Evolutionary conservation across 768 basidiomycete genomes (phyloP).

Genomic region (Lactifluus pinguis): DNA sequence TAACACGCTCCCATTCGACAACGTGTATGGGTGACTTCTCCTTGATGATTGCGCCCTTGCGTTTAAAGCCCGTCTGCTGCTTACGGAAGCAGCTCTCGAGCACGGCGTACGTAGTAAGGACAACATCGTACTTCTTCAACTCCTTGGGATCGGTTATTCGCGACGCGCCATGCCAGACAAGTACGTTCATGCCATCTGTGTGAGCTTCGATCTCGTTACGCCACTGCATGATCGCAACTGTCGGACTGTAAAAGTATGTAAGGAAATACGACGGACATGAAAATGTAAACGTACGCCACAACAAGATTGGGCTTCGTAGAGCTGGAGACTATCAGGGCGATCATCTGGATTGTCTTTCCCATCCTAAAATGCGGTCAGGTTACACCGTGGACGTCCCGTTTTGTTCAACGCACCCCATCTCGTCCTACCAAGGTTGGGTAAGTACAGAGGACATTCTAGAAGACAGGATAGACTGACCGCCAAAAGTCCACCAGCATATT

Average conservation of each 20-base stretch:
- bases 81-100: conserved; percentile 89
- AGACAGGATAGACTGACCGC: conserved; percentile 44
- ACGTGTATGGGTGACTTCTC: conserved; percentile 81
- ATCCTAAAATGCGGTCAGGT: conserved; percentile 40
- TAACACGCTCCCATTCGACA: conserved; percentile 75
- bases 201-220: conserved; percentile 85
- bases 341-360: conserved; percentile 97
- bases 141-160: conserved; percentile 58
- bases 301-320: conserved; percentile 77
- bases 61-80: conserved; percentile 87
- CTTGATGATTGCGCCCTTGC: conserved; percentile 73
- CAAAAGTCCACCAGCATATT: conserved; percentile 88
- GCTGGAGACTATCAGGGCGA: conserved; percentile 79
- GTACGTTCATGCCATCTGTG: conserved; percentile 74
- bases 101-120: conserved; percentile 82
- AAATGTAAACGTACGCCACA: conserved; percentile 56
- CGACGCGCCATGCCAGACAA: conserved; percentile 85
- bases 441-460: not conserved
- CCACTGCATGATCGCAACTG: conserved; percentile 71
- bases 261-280: not conserved
- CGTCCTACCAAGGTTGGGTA: conserved; percentile 44
- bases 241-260: conserved; percentile 28
- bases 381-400: not conserved
- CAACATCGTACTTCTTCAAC: conserved; percentile 80
- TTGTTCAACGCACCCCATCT: conserved; percentile 66